Evolutionary conservation across 2,329 filamentous ascomycete species (phyloP), one percentile per base, ranked within the genome.

Genomic region (Scedosporium apiospermum): DNA sequence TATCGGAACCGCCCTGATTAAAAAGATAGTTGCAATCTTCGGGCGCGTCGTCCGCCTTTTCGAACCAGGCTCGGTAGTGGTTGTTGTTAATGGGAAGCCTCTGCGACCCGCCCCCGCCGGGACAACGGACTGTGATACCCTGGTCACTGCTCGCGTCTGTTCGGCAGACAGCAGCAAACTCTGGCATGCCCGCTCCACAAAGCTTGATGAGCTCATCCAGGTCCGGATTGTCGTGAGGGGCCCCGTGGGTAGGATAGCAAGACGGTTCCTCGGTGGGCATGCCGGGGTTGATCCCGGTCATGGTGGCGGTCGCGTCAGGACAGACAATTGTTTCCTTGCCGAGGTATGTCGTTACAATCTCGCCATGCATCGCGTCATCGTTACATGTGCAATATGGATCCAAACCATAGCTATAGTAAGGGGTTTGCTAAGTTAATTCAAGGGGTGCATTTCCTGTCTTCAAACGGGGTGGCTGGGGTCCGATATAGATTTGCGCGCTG

Each of bases 1-100:
- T 63, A 21, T 51, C 63, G 5, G 44, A 27, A 21, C 58, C 55
- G 18, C 16, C 60, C 2, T 57, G 60, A 14, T 51, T 63, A 9
- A 65, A 62, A 57, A 62, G 58, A 14, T 65, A 66, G 12, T 38
- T 63, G 49, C 58, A 64, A 41, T 38, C 42, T 18, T 64, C 66
- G 44, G 58, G 61, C 46, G 44, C 44, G 41, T 58, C 60, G 34
- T 55, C 49, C 49, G 49, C 49, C 49, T 55, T 55, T 55, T 55
- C 49, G 49, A 55, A 55, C 49, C 12, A 12, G 49, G 18, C 18
- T 2, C 18, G 12, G 18, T 18, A 55, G 49, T 55, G 14, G 49
- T 55, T 55, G 49, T 55, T 23, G 18, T 55, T 4, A 23, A 55
- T 55, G 26, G 49, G 49, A n/a, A 30, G 27, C 27, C 27, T 30